Conservation (phyloP, 148 eudicot genomes). For the Diospyros lotus region DNA sequence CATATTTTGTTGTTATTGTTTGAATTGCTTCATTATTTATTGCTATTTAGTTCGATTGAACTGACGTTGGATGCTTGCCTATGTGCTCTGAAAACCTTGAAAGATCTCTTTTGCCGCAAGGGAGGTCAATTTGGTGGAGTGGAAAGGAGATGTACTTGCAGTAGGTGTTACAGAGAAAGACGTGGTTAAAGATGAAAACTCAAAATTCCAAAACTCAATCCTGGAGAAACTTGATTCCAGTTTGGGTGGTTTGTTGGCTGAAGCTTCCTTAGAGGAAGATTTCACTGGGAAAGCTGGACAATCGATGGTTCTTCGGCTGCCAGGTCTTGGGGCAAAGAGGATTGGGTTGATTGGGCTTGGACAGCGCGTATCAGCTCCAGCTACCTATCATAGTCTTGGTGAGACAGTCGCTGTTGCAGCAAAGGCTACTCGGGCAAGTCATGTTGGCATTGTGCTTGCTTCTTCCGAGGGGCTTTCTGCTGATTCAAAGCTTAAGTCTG, state of each 20-base stretch:
- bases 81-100: conserved; percentile 1
- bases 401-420: conserved; percentile 81
- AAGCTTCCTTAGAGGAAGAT: conserved; percentile 83
- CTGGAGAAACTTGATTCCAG: conserved; percentile 60
- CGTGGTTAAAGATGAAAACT: conserved; percentile 59
- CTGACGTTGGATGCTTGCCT: not conserved
- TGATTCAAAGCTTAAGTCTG: conserved; percentile 54
- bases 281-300: conserved; percentile 83
- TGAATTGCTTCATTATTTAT: too few relatives aligned
- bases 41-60: too few relatives aligned
- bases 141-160: conserved; percentile 94
- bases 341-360: conserved; percentile 82
- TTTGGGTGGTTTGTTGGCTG: conserved; percentile 69
- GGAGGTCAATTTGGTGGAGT: conserved; percentile 72
- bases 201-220: conserved; percentile 58
- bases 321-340: conserved; percentile 79
- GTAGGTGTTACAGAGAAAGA: conserved; percentile 92
- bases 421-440: conserved; percentile 66
- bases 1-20: too few relatives aligned
- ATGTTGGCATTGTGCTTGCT: conserved; percentile 69
- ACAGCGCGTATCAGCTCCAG: conserved; percentile 28
- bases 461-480: conserved; percentile 59
- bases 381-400: conserved; percentile 66
- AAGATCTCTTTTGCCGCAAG: conserved; percentile 77
- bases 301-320: conserved; percentile 68